Evolutionary conservation across 225 moss, liverwort and hornwort genomes (phyloP).

Genomic region (Polytrichum commune): DNA sequence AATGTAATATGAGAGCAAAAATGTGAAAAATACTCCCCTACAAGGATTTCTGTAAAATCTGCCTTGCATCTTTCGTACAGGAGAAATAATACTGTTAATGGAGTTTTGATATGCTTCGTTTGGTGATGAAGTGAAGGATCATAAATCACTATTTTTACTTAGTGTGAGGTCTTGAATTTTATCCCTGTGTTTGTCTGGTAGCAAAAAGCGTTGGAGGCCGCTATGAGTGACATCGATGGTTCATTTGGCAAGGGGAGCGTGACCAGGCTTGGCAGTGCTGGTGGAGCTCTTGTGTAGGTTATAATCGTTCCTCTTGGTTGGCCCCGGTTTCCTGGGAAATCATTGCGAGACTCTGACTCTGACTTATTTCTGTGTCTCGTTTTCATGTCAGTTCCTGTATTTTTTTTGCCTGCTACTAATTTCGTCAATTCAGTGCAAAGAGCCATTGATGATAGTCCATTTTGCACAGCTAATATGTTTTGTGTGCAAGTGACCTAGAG

Average conservation of each 20-base stretch:
- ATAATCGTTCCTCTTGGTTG: not conserved
- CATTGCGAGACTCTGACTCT: no score
- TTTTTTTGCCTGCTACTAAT: not conserved
- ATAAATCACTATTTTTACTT: not conserved
- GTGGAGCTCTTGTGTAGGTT: slow-evolving; percentile 82
- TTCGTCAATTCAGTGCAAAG: no score
- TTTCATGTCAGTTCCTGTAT: not conserved
- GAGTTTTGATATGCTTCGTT: not conserved
- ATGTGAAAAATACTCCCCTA: not conserved
- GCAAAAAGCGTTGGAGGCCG: slow-evolving; percentile 89
- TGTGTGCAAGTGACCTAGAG: no score
- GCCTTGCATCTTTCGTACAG: not conserved
- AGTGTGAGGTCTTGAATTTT: slow-evolving; percentile 9
- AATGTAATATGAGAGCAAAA: no score
- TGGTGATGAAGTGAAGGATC: not conserved
- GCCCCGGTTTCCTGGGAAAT: no score
- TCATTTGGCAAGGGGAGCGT: slow-evolving; percentile 95
- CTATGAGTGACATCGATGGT: slow-evolving; percentile 83
- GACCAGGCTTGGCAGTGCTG: slow-evolving; percentile 86
- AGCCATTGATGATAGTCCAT: no score
- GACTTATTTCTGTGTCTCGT: no score
- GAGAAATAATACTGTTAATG: no score
- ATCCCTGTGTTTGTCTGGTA: slow-evolving; percentile 26
- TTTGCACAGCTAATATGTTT: no score
- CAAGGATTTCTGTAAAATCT: not conserved